Evolutionary conservation across 441 rosid genomes (phyloP).

Genomic region (Kokia cookei): DNA sequence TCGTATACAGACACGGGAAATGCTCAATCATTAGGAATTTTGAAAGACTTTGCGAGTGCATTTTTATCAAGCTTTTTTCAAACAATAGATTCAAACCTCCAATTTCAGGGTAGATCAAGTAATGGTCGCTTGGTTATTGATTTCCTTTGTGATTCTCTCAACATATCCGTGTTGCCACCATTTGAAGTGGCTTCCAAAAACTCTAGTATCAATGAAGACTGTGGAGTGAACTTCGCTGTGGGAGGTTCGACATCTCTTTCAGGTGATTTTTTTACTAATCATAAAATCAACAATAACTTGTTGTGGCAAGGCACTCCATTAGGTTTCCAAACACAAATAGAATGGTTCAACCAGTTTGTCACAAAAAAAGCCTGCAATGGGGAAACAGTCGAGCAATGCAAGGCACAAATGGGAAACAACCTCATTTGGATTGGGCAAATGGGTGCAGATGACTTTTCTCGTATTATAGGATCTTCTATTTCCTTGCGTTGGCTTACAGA

Average conservation of each 20-base stretch:
- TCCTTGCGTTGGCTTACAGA: slow-evolving; percentile 15
- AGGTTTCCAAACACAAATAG: slow-evolving; percentile 19
- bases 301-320: slow-evolving; percentile 24
- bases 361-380: background rate
- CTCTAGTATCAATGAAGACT: slow-evolving; percentile 1
- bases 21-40: slow-evolving; percentile 19
- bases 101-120: background rate
- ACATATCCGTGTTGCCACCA: slow-evolving; percentile 18
- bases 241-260: slow-evolving; percentile 38
- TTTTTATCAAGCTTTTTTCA: background rate
- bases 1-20: slow-evolving; percentile 42
- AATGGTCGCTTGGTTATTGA: slow-evolving; percentile 40
- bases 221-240: slow-evolving; percentile 37
- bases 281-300: background rate
- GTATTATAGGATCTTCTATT: slow-evolving; percentile 19
- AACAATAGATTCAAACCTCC: too few relatives aligned
- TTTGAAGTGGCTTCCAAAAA: slow-evolving; percentile 8
- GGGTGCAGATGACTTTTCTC: slow-evolving; percentile 28
- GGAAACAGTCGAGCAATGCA: slow-evolving; percentile 6
- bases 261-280: slow-evolving; percentile 2
- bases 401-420: background rate
- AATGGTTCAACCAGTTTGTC: slow-evolving; percentile 30
- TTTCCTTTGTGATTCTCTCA: slow-evolving; percentile 27
- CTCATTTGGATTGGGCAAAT: slow-evolving; percentile 30
- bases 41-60: slow-evolving; percentile 10